Evolutionary conservation across 139 green algal genomes (phyloP), one percentile per base, ranked within the genome.

Genomic region (Chlorella sp.): DNA sequence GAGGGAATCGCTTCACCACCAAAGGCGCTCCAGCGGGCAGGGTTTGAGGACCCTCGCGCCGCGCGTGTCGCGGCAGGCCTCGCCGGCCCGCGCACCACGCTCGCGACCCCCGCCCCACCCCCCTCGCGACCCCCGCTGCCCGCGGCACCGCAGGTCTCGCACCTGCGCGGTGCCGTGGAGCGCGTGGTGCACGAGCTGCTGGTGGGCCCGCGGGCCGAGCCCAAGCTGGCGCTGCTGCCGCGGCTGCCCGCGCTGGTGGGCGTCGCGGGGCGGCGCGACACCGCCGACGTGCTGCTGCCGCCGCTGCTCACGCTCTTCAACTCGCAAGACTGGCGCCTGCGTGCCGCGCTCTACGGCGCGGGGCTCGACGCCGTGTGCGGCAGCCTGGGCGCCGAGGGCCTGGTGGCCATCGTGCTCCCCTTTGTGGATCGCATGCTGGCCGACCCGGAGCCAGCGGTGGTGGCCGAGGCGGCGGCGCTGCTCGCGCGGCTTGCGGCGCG

Each of bases 221-320:
- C 82, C 5, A 91, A 90, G 73, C 81, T 89, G 27, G 88, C 85
- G 12, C 78, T 95, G 51, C 75, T 95, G 73, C 74, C 76, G 1
- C 72, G 85, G 35, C 35, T 90, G 43, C 45, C 41, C 3, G 41
- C 38, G 31, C 61, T 94, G 74, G 83, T 79, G 1, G 69, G 71
- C 36, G 81, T 86, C 31, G 82, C 91, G 21, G 86, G 86, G 17
- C 59, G 82, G 36, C 77, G 80, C n/a, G 84, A 89, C 45, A 90
- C 82, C 68, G 90, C 88, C 56, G 89, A 97, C 82, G 85, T 93
- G 41, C 83, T 99, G 60, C 88, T 99, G 70, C 94, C 95, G 36
- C 85, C 95, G 8, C 86, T 98, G 55, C 95, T 98, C 71, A 98
- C 95, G 2, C 96, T 97, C 73, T 86, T 99, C 61, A 99, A 99